Percentiles rank a stretch among this genome's conserved stretches.
phyloP scores from a whole-genome alignment of 768 basidiomycete species.

The Russula compacta region DNA sequence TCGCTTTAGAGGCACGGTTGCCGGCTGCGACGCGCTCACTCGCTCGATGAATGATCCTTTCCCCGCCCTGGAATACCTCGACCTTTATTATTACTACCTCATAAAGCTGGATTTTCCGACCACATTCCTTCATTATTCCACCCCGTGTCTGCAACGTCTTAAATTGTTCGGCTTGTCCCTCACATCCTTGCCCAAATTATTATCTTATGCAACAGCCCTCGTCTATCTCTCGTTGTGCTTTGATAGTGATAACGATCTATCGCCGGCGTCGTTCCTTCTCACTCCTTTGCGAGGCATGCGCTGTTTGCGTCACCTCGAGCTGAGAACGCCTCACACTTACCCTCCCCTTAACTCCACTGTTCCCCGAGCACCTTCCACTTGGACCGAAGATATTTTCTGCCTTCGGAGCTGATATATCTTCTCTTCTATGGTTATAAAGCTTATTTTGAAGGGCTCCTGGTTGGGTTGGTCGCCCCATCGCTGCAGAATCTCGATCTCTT shows the following conservation, averaged over 20 bases:
- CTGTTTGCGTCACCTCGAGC: background rate
- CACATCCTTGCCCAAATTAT: background rate
- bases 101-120: background rate
- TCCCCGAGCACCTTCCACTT: background rate
- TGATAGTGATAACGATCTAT: background rate
- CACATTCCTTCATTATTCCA: background rate
- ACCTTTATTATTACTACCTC: background rate
- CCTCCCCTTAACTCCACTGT: accelerated
- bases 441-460: background rate
- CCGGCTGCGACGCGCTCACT: background rate
- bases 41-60: background rate
- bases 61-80: background rate
- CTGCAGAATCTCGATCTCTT: background rate
- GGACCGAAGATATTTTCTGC: too few species aligned
- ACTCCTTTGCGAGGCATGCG: background rate
- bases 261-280: background rate
- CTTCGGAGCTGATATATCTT: background rate
- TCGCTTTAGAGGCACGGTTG: too few species aligned
- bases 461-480: background rate
- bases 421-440: background rate
- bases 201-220: background rate
- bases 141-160: background rate
- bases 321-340: background rate
- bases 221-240: background rate
- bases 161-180: background rate